Conservation (phyloP, 1,139 yeast species). For the Yamadazyma mexicana region DNA sequence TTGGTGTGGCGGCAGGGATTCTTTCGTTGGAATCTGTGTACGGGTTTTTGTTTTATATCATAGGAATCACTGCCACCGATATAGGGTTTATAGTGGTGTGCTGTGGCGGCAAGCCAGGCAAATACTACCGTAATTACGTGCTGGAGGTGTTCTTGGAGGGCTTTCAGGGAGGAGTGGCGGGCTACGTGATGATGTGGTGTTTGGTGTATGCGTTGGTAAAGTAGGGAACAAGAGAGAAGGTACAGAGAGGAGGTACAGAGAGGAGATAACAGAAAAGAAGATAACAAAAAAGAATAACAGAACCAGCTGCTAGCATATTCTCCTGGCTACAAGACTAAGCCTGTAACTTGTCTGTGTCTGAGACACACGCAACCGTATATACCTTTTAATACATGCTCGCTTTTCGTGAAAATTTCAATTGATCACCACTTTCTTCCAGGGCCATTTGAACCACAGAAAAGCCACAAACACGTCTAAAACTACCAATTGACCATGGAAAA, state of each 20-base stretch:
- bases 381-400: too few species aligned
- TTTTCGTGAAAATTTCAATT: background rate
- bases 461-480: too few species aligned
- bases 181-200: slow-evolving; percentile 85
- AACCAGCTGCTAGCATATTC: too few species aligned
- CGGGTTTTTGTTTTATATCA: slow-evolving; percentile 62
- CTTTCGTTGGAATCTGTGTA: slow-evolving; percentile 62
- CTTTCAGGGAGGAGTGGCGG: slow-evolving; percentile 59
- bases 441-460: too few species aligned
- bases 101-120: slow-evolving; percentile 42
- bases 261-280: background rate
- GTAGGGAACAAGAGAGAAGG: slow-evolving; percentile 7
- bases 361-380: too few species aligned
- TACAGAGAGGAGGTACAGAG: background rate
- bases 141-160: slow-evolving; percentile 58
- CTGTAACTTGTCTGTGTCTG: too few species aligned
- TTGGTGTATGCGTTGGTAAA: slow-evolving; percentile 65
- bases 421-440: too few species aligned
- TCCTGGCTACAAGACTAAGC: too few species aligned
- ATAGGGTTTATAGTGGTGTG: slow-evolving; percentile 40
- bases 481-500: slow-evolving; percentile 44
- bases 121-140: slow-evolving; percentile 55
- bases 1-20: slow-evolving; percentile 75
- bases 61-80: slow-evolving; percentile 48
- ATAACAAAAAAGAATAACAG: background rate